Evolutionary conservation across 371 early-diverging fungal species (phyloP), one percentile per base, ranked within the genome.

Genomic region (Actinomortierella ambigua): DNA sequence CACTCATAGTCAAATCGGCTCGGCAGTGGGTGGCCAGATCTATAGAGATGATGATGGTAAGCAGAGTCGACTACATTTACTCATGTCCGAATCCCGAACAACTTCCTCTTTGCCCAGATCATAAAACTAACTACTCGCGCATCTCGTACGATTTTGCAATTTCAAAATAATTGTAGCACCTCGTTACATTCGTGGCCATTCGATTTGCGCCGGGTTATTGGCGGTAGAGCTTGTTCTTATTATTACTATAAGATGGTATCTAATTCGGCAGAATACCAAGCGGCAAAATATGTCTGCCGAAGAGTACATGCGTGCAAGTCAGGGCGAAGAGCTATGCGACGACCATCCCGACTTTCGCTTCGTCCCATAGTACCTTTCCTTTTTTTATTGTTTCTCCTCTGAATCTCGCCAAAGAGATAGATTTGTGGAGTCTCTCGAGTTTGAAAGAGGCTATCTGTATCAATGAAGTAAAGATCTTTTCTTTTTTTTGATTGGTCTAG

Each of bases 21-120:
- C 85, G 22, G 73, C 82, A 24, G 76, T 83, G 57, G 83, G 86
- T 26, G 86, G 86, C 17, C 85, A 84, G 50, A 76, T 82, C n/a
- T 89, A 87, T 53, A 79, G 85, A 22, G 77, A 76, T 15, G 70
- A 79, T 50, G 88, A 88, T 59, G 83, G 66, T 65, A 52, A 52
- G 60, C 20, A 20, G 15, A 46, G 17, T n/a, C 46, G 4, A 8
- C 22, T 13, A 7, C 3, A 3, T 22, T 39, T 40, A 8, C 6
- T 24, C 34, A 14, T 13, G 1, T 1, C 20, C 24, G 28, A 28
- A 28, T 24, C n/a, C 24, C 27, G 5, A n/a, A 50, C 27, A 50
- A 22, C 24, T 20, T 22, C 4, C 13, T 15, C 17, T 0, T 20
- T 8, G 48, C n/a, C 9, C 8, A 47, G 7, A 20, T 17, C 48